Evolutionary conservation across 202 grass and related monocot species (phyloP).

Genomic region (Bolboschoenoplectus hybrid): DNA sequence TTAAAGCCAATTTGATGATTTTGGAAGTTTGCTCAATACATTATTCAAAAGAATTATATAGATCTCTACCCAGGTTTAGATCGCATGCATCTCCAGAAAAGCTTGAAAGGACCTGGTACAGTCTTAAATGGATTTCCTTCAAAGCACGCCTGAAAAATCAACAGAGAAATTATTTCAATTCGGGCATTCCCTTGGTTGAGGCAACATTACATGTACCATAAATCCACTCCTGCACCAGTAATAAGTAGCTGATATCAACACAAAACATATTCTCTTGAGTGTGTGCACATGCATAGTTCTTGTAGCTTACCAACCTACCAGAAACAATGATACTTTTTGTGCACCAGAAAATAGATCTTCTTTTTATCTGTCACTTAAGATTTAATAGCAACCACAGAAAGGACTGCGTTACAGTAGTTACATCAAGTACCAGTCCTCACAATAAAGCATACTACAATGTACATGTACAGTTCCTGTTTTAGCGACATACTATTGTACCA

Average conservation of each 20-base stretch:
- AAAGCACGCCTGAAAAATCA: conserved; percentile 71
- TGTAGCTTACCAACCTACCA: conserved; percentile 6
- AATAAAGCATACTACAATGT: background rate
- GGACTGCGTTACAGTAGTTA: background rate
- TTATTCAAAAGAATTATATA: conserved; percentile 17
- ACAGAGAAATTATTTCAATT: conserved; percentile 23
- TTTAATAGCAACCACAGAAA: conserved; percentile 3
- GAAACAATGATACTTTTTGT: background rate
- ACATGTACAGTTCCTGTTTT: background rate
- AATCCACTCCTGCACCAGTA: background rate
- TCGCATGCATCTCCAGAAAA: conserved; percentile 89
- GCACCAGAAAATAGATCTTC: background rate
- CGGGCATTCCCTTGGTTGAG: background rate
- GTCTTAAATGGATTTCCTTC: conserved; percentile 98
- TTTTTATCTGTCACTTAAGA: background rate
- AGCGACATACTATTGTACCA: background rate
- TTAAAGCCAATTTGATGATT: background rate
- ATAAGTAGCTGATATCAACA: conserved; percentile 11
- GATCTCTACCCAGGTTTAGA: conserved; percentile 73
- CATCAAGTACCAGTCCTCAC: background rate
- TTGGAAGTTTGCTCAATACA: background rate
- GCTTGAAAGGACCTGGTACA: conserved; percentile 86
- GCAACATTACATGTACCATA: background rate
- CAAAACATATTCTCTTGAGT: background rate
- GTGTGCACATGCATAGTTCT: background rate